phyloP scores from a whole-genome alignment of 495 filamentous ascomycete genomes.

The Lentithecium fluviatile region DNA sequence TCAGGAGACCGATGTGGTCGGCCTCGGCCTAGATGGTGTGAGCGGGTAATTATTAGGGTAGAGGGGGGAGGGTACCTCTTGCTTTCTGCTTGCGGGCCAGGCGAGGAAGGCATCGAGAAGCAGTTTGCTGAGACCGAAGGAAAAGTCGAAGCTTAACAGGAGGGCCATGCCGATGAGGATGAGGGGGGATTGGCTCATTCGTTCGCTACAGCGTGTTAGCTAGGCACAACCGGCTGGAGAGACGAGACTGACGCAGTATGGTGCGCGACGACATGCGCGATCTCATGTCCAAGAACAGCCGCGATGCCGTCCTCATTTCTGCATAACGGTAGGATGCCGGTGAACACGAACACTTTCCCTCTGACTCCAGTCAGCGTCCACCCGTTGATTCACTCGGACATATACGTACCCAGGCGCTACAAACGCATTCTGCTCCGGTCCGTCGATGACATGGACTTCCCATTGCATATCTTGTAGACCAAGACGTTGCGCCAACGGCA shows the following conservation, averaged over 20 bases:
- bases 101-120: constrained; percentile 63
- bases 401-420: constrained; percentile 67
- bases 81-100: constrained; percentile 67
- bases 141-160: constrained; percentile 54
- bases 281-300: constrained; percentile 86
- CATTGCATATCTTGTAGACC: constrained; percentile 65
- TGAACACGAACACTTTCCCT: constrained; percentile 91
- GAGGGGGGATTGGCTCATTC: constrained; percentile 63
- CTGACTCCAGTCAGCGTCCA: constrained; percentile 39
- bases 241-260: constrained; percentile 56
- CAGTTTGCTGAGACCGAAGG: constrained; percentile 46
- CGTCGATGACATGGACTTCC: constrained; percentile 84
- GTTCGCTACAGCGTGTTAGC: constrained; percentile 48
- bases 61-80: constrained; percentile 50
- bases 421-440: constrained; percentile 72
- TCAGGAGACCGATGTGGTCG: constrained; percentile 83
- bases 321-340: constrained; percentile 72
- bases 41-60: neutral
- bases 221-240: neutral
- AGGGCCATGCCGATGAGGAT: constrained; percentile 54
- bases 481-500: constrained; percentile 55
- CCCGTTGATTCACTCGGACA: neutral
- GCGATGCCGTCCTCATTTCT: constrained; percentile 73
- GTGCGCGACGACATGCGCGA: constrained; percentile 84
- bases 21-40: constrained; percentile 55